Evolutionary conservation across 352 stramenopile species (phyloP).

Genomic region (Phytophthora colocasiae): DNA sequence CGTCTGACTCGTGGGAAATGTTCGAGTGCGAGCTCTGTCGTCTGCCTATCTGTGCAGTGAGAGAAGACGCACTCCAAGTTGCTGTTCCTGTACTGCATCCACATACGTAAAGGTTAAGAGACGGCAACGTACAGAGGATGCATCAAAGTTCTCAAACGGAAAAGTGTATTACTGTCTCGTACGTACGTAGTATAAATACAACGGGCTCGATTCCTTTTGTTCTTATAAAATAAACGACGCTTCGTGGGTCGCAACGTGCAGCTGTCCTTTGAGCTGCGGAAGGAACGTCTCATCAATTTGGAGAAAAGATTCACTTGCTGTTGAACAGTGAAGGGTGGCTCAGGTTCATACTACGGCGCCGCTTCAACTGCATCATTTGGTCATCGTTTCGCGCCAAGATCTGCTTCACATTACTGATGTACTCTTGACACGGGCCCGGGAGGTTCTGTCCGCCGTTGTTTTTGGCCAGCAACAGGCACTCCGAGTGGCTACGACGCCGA

Average conservation of each 20-base stretch:
- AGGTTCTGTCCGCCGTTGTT: conserved; percentile 58
- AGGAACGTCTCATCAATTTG: not conserved
- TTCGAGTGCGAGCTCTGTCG: conserved; percentile 54
- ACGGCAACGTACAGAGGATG: not conserved
- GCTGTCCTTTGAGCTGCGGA: conserved; percentile 8
- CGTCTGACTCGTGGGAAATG: conserved; percentile 36
- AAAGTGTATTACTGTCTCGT: conserved; percentile 30
- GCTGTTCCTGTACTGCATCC: conserved; percentile 35
- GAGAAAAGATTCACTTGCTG: conserved; percentile 32
- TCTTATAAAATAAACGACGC: conserved; percentile 44
- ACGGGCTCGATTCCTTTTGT: conserved; percentile 27
- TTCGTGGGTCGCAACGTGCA: conserved; percentile 15
- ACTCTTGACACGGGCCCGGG: conserved; percentile 80
- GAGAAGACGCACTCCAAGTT: conserved; percentile 17
- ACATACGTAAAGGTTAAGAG: conserved; percentile 1
- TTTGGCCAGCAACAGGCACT: conserved; percentile 82
- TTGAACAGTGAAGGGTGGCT: conserved; percentile 56
- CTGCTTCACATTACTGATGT: conserved; percentile 88
- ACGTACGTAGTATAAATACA: conserved; percentile 42
- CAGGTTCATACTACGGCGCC: conserved; percentile 72
- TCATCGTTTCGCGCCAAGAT: conserved; percentile 80
- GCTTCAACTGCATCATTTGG: conserved; percentile 48
- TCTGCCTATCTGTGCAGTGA: conserved; percentile 45
- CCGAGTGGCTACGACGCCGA: conserved; percentile 78
- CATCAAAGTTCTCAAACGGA: conserved; percentile 10